These are phyloP conservation scores for Lentinus brumalis DNA, from an alignment of 768 basidiomycete species.

Conservation along the genomic window DNA sequence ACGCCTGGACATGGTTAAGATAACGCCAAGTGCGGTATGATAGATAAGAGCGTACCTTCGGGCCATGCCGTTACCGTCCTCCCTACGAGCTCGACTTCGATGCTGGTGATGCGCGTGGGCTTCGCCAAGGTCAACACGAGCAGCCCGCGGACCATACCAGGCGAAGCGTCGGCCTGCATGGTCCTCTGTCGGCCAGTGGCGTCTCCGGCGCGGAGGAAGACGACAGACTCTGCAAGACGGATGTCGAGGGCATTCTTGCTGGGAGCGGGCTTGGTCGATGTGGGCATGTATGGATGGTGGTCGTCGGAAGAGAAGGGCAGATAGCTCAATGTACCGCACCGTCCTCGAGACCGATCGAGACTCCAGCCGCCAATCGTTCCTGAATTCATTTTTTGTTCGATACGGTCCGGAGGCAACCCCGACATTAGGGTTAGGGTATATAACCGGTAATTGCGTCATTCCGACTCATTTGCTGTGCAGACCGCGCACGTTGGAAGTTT, in stretches of 20 bases:
- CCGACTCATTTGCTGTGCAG: constrained; percentile 2
- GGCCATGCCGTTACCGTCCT: constrained; percentile 76
- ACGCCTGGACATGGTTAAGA: constrained; percentile 39
- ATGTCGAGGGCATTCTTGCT: constrained; percentile 40
- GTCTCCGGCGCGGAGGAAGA: constrained; percentile 49
- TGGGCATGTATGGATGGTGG: constrained; percentile 14
- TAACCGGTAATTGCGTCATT: constrained; percentile 8
- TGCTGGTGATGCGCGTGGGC: constrained; percentile 82
- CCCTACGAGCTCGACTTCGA: constrained; percentile 79
- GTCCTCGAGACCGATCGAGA: constrained; percentile 18
- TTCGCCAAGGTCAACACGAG: constrained; percentile 68
- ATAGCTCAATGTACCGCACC: not conserved
- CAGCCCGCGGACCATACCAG: constrained; percentile 66
- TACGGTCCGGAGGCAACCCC: not conserved
- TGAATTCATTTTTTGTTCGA: not conserved
- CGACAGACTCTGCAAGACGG: constrained; percentile 57
- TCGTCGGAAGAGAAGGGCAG: not conserved
- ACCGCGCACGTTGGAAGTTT: not conserved
- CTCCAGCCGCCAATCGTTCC: not conserved
- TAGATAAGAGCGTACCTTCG: constrained; percentile 61
- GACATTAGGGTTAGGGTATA: not conserved
- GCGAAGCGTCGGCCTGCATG: constrained; percentile 39
- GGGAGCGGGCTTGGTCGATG: constrained; percentile 31
- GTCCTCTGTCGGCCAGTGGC: constrained; percentile 33
- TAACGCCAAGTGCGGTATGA: not conserved